phyloP scores from a whole-genome alignment of 805 yeast genomes.

The Candida sithepensis region DNA sequence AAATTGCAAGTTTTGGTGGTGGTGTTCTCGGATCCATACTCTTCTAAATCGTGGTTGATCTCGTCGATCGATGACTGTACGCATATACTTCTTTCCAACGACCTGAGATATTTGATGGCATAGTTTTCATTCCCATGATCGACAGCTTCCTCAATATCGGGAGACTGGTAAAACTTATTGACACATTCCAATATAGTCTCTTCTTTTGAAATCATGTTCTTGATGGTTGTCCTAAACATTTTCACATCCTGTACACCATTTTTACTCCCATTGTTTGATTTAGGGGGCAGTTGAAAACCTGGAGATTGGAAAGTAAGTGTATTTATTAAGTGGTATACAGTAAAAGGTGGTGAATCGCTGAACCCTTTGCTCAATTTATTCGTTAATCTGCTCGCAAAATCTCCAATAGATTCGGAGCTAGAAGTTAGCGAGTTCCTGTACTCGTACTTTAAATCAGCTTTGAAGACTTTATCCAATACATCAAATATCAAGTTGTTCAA shows the following conservation, averaged over 20 bases:
- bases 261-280: not conserved
- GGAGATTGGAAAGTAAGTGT: slow-evolving; percentile 16
- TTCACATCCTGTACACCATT: not conserved
- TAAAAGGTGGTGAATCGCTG: slow-evolving; percentile 28
- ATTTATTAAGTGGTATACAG: slow-evolving; percentile 19
- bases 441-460: slow-evolving; percentile 16
- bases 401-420: slow-evolving; percentile 12
- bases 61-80: slow-evolving; percentile 24
- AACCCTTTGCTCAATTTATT: slow-evolving; percentile 14
- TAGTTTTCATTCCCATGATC: slow-evolving; percentile 10
- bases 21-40: slow-evolving; percentile 17
- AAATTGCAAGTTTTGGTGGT: not conserved
- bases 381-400: slow-evolving; percentile 11
- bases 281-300: slow-evolving; percentile 11
- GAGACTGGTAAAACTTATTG: slow-evolving; percentile 14
- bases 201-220: slow-evolving; percentile 16
- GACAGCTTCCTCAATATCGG: not conserved
- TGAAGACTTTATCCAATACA: slow-evolving; percentile 10
- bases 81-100: slow-evolving; percentile 21
- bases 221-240: slow-evolving; percentile 12
- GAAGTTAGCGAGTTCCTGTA: slow-evolving; percentile 11
- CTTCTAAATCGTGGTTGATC: slow-evolving; percentile 15
- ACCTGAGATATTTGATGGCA: slow-evolving; percentile 24
- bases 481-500: slow-evolving; percentile 7
- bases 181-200: slow-evolving; percentile 10